Conservation (phyloP, 495 filamentous ascomycete genomes). For the Penicillium subrubescens region DNA sequence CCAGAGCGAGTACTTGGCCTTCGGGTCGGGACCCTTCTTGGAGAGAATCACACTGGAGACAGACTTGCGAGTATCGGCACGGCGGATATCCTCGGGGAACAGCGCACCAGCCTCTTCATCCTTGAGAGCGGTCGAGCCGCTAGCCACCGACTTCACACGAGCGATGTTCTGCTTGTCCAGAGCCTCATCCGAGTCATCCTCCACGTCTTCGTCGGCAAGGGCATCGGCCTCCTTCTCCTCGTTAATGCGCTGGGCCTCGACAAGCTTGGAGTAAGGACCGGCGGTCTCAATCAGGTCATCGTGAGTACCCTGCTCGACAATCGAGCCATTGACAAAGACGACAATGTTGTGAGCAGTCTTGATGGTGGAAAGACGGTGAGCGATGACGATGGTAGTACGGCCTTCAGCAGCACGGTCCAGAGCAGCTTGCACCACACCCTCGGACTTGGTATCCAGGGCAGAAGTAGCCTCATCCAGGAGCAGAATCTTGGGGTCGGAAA, state of each 20-base stretch:
- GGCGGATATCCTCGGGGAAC: slow-evolving; percentile 31
- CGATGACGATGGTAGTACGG: slow-evolving; percentile 95
- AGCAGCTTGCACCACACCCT: slow-evolving; percentile 92
- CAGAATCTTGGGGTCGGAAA: slow-evolving; percentile 93
- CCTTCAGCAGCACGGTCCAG: slow-evolving; percentile 84
- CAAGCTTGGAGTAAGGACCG: slow-evolving; percentile 72
- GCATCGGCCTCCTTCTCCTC: slow-evolving; percentile 60
- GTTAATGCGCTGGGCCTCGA: slow-evolving; percentile 78
- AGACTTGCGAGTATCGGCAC: slow-evolving; percentile 65
- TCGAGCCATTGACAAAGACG: slow-evolving; percentile 79
- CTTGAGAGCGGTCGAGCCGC: slow-evolving; percentile 23
- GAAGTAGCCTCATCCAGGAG: slow-evolving; percentile 94
- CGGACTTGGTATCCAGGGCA: slow-evolving; percentile 92
- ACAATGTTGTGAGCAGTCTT: slow-evolving; percentile 94
- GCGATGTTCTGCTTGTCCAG: slow-evolving; percentile 29
- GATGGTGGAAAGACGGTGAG: slow-evolving; percentile 92
- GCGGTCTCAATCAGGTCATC: slow-evolving; percentile 61
- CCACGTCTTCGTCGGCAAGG: slow-evolving; percentile 32
- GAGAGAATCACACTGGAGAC: slow-evolving; percentile 74
- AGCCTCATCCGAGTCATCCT: slow-evolving; percentile 30
- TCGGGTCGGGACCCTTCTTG: slow-evolving; percentile 47
- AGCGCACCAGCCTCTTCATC: slow-evolving; percentile 20
- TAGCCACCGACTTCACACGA: slow-evolving; percentile 36
- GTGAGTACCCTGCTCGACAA: slow-evolving; percentile 89
- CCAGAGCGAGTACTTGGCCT: slow-evolving; percentile 72